phyloP scores from a whole-genome alignment of 768 basidiomycete genomes.

The Cystofilobasidium bisporidii region DNA sequence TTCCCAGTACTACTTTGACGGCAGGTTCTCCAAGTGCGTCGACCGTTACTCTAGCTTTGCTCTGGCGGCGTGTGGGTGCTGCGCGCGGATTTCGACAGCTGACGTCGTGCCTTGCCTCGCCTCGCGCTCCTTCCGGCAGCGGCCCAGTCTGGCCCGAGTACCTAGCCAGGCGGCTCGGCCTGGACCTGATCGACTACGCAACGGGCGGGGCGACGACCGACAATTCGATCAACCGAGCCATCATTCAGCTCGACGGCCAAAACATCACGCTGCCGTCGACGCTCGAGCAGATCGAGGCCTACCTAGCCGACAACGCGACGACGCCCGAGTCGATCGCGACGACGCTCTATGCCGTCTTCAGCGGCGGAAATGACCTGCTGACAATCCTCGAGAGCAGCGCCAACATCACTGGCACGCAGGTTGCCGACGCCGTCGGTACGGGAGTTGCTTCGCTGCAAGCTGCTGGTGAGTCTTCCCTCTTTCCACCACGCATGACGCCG shows the following conservation, averaged over 20 bases:
- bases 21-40: background rate
- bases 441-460: background rate
- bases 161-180: background rate
- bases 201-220: background rate
- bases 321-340: background rate
- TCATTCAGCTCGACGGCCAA: background rate
- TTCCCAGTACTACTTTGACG: background rate
- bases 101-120: no score
- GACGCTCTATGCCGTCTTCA: background rate
- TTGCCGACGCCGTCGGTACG: background rate
- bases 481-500: no score
- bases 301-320: constrained; percentile 2
- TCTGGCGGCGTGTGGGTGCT: background rate
- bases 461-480: background rate
- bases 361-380: background rate
- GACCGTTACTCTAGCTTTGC: background rate
- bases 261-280: background rate
- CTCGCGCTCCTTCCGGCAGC: background rate
- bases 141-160: background rate
- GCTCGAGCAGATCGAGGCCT: background rate
- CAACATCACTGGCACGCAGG: background rate
- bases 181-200: background rate
- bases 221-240: background rate
- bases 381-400: background rate
- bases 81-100: no score